Base-by-base conservation (phyloP, 2,329 filamentous ascomycete species). In the Nigrospora sphaerica region DNA sequence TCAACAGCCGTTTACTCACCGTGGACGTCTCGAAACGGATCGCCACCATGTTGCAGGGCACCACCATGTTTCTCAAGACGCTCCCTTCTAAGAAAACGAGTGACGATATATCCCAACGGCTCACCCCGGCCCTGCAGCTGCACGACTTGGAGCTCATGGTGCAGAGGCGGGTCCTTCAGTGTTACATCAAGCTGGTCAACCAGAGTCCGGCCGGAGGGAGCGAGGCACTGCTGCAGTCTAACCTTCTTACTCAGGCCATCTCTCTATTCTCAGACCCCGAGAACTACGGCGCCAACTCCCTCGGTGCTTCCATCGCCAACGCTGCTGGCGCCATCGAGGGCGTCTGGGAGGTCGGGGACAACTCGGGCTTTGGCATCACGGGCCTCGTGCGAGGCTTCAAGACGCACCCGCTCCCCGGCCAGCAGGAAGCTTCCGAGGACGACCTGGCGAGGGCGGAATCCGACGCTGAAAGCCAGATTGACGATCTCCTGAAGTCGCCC, bases 261-360 rank as follows among this genome's bases (percentile, higher is more conserved):
- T 88, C 90, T 0, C 85, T 92, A 1, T 97, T 98, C 63, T 89
- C 93, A 0, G 91, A 97, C 57, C 90, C 92, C 0, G 89, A 95
- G 48, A 89, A 88, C 57, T 95, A 95, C 60, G 82, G 83, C 0
- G 84, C 88, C 14, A 92, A 82, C 57, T 92, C 90, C 2, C 65
- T 97, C 41, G 95, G 92, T 58, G 86, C 88, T 13, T 89, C 91
- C 0, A 96, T 98, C 58, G 92, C 92, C 16, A 93, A 85, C 54
- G 88, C 91, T 14, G 88, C 90, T 1, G 89, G 88, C 6, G 86
- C 83, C 3, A 96, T 97, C 58, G 93, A 98, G 57, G 91, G 83
- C 1, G 81, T 98, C 35, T 98, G 93, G 93, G 92, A 97, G 52
- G 80, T 95, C 7, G 86, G 84, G 10, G 93, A 98, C 63, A 97